Base-by-base conservation (phyloP, 192 early-diverging fungal genomes). In the Kappamyces sp. region DNA sequence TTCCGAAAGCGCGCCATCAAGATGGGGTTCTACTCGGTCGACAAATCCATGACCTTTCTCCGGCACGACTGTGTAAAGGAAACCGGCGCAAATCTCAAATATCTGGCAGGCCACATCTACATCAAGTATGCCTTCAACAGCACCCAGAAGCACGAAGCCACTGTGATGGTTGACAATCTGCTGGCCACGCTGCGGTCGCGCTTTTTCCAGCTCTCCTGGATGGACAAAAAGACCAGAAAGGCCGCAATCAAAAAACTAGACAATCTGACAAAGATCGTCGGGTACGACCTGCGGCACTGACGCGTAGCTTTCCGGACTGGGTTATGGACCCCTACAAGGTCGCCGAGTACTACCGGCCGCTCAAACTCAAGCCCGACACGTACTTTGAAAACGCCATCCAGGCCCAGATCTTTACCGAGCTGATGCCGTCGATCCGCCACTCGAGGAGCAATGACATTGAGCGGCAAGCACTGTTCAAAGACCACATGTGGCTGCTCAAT, bases 311-410 rank as follows among this genome's bases (percentile, higher is more conserved):
- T 59, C 84, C 79, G 3, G 66, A 72, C 23, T 73, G 78, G 55
- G 72, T 85, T 0, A 74, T 75, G n/a, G 78, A 90, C 63, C 47
- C 82, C 3, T 49, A 66, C 33, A 69, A 67, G 31, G 59, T 89
- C 12, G 69, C 67, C 7, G 62, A 69, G 0, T 86, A 85, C 52
- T 77, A 80, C 64, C 62, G 66, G 47, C 70, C 75, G 33, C 36
- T 89, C 34, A 64, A 53, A 1, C 70, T 87, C 12, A 55, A 75
- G 4, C 60, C 61, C 9, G 44, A 51, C 0, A 62, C 66, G 1
- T 89, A 79, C 62, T 88, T 85, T 71, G 77, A 82, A 42, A 87
- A 87, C 59, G 73, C 81, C 40, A 63, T 80, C 2, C 66, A 60
- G n/a, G 59, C 68, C 1, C 63, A 70, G 2, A 49, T 51, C n/a